Evolutionary conservation across 352 stramenopile genomes (phyloP).

Genomic region (Globisporangium middletonii): DNA sequence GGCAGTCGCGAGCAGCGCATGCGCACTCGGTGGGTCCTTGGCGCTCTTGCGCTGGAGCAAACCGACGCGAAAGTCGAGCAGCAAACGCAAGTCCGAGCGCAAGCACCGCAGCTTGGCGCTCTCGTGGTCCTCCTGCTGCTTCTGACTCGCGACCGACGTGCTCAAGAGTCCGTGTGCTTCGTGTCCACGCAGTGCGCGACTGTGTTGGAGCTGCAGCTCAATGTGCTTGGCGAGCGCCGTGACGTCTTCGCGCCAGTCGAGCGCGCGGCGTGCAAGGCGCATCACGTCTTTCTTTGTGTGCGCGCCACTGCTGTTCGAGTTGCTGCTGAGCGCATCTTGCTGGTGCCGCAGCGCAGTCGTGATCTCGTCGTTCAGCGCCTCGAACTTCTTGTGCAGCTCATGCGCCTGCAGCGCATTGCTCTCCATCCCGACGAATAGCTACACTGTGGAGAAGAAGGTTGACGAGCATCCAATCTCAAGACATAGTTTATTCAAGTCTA

Average conservation of each 20-base stretch:
- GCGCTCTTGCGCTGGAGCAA: constrained; percentile 22
- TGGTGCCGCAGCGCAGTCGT: constrained; percentile 40
- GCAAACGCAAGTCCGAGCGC: constrained; percentile 52
- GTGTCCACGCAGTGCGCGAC: constrained; percentile 46
- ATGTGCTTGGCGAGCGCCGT: constrained; percentile 68
- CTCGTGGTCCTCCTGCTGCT: constrained; percentile 42
- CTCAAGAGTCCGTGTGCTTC: constrained; percentile 49
- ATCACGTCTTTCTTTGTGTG: constrained; percentile 39
- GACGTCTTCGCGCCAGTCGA: constrained; percentile 71
- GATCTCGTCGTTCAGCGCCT: constrained; percentile 69
- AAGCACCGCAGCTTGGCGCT: constrained; percentile 41
- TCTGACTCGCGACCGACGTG: constrained; percentile 26
- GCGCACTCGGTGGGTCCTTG: constrained; percentile 12
- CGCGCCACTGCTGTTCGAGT: constrained; percentile 10
- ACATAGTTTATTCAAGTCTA: too few species aligned
- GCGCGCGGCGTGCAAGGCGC: constrained; percentile 40
- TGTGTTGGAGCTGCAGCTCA: constrained; percentile 63
- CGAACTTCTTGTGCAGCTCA: constrained; percentile 70
- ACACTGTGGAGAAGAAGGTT: too few species aligned
- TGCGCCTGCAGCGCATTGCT: constrained; percentile 55
- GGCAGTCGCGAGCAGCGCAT: constrained; percentile 7
- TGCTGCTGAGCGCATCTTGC: constrained; percentile 27
- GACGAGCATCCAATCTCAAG: too few species aligned
- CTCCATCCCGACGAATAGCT: neutral
- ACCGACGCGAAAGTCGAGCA: constrained; percentile 56